These are phyloP conservation scores for Datura wrightii DNA, from an alignment of 257 asterid genomes.

Conservation along the genomic window DNA sequence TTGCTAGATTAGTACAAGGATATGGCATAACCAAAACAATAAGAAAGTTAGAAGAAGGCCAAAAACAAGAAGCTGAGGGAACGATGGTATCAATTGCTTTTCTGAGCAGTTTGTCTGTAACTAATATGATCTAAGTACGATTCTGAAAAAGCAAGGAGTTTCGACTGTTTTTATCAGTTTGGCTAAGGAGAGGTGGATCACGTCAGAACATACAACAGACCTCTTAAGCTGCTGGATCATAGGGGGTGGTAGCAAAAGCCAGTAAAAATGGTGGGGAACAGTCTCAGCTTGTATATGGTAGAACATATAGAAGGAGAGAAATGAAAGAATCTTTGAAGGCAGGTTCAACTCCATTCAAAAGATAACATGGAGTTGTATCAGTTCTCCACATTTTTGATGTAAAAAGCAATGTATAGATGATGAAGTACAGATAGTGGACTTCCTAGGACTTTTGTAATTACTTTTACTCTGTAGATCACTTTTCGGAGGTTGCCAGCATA, in stretches of 20 bases:
- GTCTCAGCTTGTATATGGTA: too few relatives aligned
- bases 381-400: neutral
- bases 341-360: neutral
- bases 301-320: neutral
- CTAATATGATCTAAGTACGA: neutral
- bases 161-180: neutral
- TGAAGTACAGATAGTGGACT: neutral
- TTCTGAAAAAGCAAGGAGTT: conserved; percentile 10
- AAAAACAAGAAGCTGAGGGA: neutral
- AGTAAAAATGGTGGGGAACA: too few relatives aligned
- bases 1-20: conserved; percentile 18
- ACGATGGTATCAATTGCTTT: conserved; percentile 6
- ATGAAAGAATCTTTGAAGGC: neutral
- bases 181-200: neutral
- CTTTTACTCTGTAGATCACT: neutral
- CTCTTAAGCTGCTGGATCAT: too few relatives aligned
- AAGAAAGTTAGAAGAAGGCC: neutral
- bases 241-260: too few relatives aligned
- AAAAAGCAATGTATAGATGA: neutral
- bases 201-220: neutral
- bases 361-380: neutral
- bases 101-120: neutral
- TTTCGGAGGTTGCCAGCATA: neutral
- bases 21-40: neutral
- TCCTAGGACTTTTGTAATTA: neutral